Evolutionary conservation across 1,284 basidiomycete species (phyloP).

Genomic region (Sphaerobolus stellatus): DNA sequence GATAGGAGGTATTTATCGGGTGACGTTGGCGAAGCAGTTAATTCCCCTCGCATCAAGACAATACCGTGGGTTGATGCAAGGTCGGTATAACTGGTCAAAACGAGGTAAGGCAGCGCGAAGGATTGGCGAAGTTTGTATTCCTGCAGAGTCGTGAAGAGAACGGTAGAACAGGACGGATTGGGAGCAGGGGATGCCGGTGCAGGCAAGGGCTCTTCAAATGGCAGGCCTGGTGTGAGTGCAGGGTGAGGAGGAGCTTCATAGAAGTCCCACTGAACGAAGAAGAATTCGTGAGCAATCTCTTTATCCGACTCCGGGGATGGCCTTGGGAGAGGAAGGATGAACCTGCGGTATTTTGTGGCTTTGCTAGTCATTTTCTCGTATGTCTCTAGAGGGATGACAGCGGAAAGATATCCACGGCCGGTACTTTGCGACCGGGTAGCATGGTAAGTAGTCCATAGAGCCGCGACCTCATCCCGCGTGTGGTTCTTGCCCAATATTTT

Average conservation of each 20-base stretch:
- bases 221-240: constrained; percentile 39
- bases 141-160: constrained; percentile 91
- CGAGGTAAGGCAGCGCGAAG: constrained; percentile 90
- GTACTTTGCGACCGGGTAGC: constrained; percentile 72
- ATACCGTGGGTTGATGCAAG: constrained; percentile 76
- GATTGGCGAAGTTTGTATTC: constrained; percentile 89
- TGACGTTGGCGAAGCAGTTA: constrained; percentile 67
- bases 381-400: constrained; percentile 68
- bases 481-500: constrained; percentile 70
- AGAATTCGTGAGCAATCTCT: constrained; percentile 76
- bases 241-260: constrained; percentile 65
- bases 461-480: constrained; percentile 67
- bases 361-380: constrained; percentile 69
- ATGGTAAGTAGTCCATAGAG: constrained; percentile 90
- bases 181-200: constrained; percentile 16
- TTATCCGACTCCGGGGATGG: constrained; percentile 29
- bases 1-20: constrained; percentile 56
- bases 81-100: constrained; percentile 92
- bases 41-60: constrained; percentile 90
- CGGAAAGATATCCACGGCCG: constrained; percentile 80
- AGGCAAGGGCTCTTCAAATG: constrained; percentile 30
- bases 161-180: constrained; percentile 60
- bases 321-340: constrained; percentile 77
- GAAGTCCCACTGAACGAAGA: constrained; percentile 84
- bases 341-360: constrained; percentile 65